Evolutionary conservation across 345 rosid genomes (phyloP).

Genomic region (Luvunga scandens): DNA sequence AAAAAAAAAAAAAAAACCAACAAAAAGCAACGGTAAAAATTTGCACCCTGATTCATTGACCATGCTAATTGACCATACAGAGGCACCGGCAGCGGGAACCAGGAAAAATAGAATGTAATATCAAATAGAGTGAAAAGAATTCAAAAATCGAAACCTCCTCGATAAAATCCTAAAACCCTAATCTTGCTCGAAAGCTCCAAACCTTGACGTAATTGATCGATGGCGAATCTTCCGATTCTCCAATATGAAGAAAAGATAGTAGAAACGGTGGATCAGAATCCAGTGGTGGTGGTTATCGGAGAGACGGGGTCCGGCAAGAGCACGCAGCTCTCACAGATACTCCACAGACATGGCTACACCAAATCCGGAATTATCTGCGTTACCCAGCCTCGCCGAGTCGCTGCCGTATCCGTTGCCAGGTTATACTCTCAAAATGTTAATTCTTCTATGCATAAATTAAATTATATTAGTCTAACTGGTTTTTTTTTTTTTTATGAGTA

Average conservation of each 20-base stretch:
- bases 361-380: conserved; percentile 71
- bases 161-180: not conserved
- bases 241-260: conserved; percentile 75
- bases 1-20: too few species aligned
- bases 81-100: too few species aligned
- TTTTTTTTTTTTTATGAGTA: not conserved
- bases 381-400: conserved; percentile 97
- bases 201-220: conserved; percentile 7
- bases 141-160: not conserved
- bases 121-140: too few species aligned
- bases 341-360: conserved; percentile 73
- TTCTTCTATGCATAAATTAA: not conserved
- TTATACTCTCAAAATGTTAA: conserved; percentile 9
- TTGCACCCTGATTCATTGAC: too few species aligned
- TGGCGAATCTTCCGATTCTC: conserved; percentile 80
- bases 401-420: conserved; percentile 95
- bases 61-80: too few species aligned
- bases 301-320: conserved; percentile 98
- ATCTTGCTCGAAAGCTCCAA: not conserved
- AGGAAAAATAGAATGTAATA: too few species aligned
- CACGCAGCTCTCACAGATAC: conserved; percentile 97
- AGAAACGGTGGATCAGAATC: conserved; percentile 63
- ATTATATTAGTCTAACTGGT: too few species aligned
- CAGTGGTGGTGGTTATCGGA: conserved; percentile 80
- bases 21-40: too few species aligned